These are phyloP conservation scores for Mortierella alpina DNA, from an alignment of 192 early-diverging fungal species.

Conservation along the genomic window DNA sequence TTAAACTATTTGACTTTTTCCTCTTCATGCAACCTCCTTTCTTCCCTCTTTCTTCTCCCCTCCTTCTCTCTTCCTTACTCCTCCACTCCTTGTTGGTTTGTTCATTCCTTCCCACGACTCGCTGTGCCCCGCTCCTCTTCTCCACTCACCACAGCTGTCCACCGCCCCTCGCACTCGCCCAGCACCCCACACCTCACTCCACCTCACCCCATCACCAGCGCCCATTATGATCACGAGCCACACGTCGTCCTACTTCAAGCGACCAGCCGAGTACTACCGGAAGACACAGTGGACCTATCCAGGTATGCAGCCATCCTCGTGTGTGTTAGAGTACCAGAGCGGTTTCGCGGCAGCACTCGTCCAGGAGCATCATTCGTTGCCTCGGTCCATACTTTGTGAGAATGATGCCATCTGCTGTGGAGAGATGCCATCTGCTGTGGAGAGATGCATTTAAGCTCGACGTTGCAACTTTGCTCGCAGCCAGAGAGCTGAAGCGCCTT, in stretches of 20 bases:
- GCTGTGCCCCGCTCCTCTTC: neutral
- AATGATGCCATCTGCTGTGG: neutral
- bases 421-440: neutral
- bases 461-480: too few species aligned
- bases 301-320: conserved; percentile 45
- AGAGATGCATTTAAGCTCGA: too few species aligned
- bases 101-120: neutral
- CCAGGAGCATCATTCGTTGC: neutral
- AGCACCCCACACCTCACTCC: neutral
- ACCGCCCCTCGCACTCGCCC: neutral
- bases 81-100: neutral
- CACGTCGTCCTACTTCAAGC: conserved; percentile 26
- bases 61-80: neutral
- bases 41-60: conserved; percentile 2
- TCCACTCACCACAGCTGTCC: neutral
- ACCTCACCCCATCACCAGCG: neutral
- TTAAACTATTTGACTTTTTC: neutral
- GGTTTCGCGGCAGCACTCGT: neutral
- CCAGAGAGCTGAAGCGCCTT: too few species aligned
- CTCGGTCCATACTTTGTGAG: neutral
- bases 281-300: conserved; percentile 43
- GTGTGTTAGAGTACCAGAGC: neutral
- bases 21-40: neutral
- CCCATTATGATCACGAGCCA: neutral
- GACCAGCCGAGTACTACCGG: conserved; percentile 36